A percentile compares a stretch with the other conserved stretches of the same genome.
Evolutionary conservation across 2,329 filamentous ascomycete genomes (phyloP).

Genomic region (Pseudocercospora cruenta): DNA sequence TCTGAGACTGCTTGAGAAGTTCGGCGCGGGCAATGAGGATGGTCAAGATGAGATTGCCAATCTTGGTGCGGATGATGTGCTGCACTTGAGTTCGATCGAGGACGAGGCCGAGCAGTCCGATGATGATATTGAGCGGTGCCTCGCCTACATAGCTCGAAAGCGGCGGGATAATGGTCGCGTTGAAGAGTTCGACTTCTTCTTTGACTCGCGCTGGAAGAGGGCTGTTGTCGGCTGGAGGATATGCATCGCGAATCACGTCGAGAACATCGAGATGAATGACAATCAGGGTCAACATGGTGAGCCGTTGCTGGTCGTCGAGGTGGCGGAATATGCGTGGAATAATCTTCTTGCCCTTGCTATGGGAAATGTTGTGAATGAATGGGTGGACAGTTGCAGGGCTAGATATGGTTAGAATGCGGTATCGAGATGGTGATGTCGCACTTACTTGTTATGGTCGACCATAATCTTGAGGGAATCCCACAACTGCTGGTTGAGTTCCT

Average conservation of each 20-base stretch:
- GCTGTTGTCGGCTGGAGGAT: conserved; percentile 70
- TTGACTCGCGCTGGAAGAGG: conserved; percentile 76
- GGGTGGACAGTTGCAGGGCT: conserved; percentile 75
- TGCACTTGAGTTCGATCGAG: conserved; percentile 81
- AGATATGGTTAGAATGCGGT: conserved; percentile 16
- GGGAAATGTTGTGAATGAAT: conserved; percentile 94
- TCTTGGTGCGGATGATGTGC: conserved; percentile 80
- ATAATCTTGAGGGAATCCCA: conserved; percentile 91
- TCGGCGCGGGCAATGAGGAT: conserved; percentile 94
- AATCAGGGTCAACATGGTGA: conserved; percentile 94
- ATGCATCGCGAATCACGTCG: conserved; percentile 82
- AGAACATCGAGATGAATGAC: conserved; percentile 89
- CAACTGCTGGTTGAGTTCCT: conserved; percentile 74
- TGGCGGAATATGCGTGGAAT: conserved; percentile 94
- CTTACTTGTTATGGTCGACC: conserved; percentile 68
- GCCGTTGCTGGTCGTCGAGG: conserved; percentile 87
- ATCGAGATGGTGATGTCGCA: conserved; percentile 13
- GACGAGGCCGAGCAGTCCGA: conserved; percentile 83
- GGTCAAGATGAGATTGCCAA: conserved; percentile 86
- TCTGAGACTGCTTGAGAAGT: conserved; percentile 75
- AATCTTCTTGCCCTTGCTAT: conserved; percentile 93
- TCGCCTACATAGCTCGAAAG: conserved; percentile 90
- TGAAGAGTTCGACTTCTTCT: conserved; percentile 92
- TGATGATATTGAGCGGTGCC: conserved; percentile 85
- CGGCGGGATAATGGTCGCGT: conserved; percentile 82